phyloP scores from a whole-genome alignment of 108 stramenopile genomes.

The Fistulifera pelliculosa region DNA sequence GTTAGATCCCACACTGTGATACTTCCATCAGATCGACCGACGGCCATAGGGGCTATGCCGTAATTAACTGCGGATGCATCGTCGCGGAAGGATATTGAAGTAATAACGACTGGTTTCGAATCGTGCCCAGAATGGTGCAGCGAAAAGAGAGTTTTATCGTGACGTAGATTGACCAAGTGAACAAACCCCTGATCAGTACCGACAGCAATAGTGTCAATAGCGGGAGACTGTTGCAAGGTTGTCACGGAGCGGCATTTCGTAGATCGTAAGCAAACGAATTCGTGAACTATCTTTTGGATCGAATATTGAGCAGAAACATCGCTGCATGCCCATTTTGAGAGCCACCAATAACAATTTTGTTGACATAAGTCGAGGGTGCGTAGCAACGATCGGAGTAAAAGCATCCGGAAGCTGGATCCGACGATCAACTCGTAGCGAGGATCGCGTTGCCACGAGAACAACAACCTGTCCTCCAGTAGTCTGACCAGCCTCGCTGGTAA shows the following conservation, averaged over 20 bases:
- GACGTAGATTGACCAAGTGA: constrained; percentile 67
- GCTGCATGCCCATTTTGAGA: constrained; percentile 19
- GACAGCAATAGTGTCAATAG: constrained; percentile 79
- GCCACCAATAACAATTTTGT: constrained; percentile 75
- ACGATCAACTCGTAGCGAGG: constrained; percentile 42
- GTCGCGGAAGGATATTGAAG: constrained; percentile 77
- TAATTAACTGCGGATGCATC: constrained; percentile 66
- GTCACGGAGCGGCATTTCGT: constrained; percentile 28
- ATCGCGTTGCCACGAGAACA: constrained; percentile 48
- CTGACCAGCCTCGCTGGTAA: constrained; percentile 16
- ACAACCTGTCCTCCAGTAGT: constrained; percentile 44
- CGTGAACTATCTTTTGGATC: constrained; percentile 67
- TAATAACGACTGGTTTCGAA: constrained; percentile 29
- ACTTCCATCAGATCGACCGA: constrained; percentile 64
- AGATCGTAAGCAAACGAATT: constrained; percentile 41
- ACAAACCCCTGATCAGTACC: constrained; percentile 57
- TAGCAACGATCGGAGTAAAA: constrained; percentile 49
- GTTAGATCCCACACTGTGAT: constrained; percentile 80
- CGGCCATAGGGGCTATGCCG: constrained; percentile 72
- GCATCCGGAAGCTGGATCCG: constrained; percentile 38
- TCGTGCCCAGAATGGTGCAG: constrained; percentile 35
- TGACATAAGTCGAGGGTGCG: constrained; percentile 84
- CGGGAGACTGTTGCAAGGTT: constrained; percentile 63
- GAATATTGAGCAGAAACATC: constrained; percentile 68
- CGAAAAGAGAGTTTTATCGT: constrained; percentile 59